Conservation (phyloP, 192 early-diverging fungal species). For the Linnemannia hyalina region DNA sequence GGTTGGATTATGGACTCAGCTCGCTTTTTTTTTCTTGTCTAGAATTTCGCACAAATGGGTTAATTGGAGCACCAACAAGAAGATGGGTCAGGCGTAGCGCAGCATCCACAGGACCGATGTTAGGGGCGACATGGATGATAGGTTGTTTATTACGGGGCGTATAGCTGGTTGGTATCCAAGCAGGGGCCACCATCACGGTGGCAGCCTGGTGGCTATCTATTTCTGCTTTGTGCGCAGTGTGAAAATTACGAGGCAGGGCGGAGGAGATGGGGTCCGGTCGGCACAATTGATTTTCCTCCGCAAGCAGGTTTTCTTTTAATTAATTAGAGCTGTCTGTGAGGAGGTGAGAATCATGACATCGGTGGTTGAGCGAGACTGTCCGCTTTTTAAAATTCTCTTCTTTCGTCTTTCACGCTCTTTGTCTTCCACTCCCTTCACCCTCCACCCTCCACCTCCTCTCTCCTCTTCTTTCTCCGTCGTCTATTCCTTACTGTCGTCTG, state of each 20-base stretch:
- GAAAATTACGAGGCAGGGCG: not conserved
- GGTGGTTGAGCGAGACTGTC: not conserved
- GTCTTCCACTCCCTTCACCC: not conserved
- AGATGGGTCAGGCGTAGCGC: too few relatives aligned
- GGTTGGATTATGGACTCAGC: too few relatives aligned
- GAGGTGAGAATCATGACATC: not conserved
- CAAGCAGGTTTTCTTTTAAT: not conserved
- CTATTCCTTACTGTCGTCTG: not conserved
- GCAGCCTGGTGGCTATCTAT: too few relatives aligned
- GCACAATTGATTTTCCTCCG: conserved; percentile 13
- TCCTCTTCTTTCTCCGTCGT: not conserved
- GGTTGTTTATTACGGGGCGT: too few relatives aligned
- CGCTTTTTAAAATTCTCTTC: not conserved
- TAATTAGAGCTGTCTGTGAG: not conserved
- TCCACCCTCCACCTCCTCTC: not conserved
- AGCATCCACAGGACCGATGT: too few relatives aligned
- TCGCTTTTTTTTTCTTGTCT: too few relatives aligned
- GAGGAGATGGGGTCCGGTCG: not conserved
- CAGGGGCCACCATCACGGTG: too few relatives aligned
- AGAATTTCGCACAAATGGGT: too few relatives aligned
- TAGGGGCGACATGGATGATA: too few relatives aligned
- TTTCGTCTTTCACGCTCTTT: not conserved
- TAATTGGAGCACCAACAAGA: too few relatives aligned
- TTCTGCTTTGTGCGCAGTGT: not conserved
- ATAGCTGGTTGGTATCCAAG: too few relatives aligned